Base-by-base conservation (phyloP, 257 asterid genomes). In the Lithospermum erythrorhizon region DNA sequence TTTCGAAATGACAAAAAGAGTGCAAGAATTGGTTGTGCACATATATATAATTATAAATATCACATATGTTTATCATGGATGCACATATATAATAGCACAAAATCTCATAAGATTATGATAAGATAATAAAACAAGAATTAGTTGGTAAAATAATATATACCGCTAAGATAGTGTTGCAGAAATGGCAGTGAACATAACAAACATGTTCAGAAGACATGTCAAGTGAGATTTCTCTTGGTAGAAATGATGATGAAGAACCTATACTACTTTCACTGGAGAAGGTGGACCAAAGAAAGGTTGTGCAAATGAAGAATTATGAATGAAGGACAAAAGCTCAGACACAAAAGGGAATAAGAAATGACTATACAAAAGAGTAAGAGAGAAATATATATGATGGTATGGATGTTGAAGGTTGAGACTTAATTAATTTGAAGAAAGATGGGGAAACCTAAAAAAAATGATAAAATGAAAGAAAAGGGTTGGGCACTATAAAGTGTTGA, bases 141-240 rank as follows among this genome's bases (percentile, higher is more conserved):
- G 58, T 54, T 30, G 47, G 35, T 58, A 14, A 24, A 22, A 21
- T 10, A 22, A 64, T 41, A 30, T 55, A 76, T 89, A 89, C 97
- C 97, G 95, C 97, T n/a, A 89, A 77, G 69, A 77, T 75, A 58
- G 95, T 90, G 90, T 81, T 84, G 95, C 95, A 90, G 78, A 79
- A 87, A 86, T 79, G 83, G 95, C 97, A 89, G 73, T 81, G 84
- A 47, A 87, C 94, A 70, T 86, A 89, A 77, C 93, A 89, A 66
- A 89, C 87, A 61, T 87, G 94, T 66, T 87, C 97, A 15, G 88
- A 65, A 67, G 79, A 62, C 73, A 79, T 68, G 48, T 83, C 95
- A 70, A 73, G 66, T 9, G 95, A 89, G 86, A 84, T 83, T 73
- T 78, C 72, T 49, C 24, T 14, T 21, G 57, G 37, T 10, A 58